Percentiles rank a stretch among this genome's conserved stretches.
Evolutionary conservation across 352 stramenopile species (phyloP).

Genomic region (Globisporangium irregulare): DNA sequence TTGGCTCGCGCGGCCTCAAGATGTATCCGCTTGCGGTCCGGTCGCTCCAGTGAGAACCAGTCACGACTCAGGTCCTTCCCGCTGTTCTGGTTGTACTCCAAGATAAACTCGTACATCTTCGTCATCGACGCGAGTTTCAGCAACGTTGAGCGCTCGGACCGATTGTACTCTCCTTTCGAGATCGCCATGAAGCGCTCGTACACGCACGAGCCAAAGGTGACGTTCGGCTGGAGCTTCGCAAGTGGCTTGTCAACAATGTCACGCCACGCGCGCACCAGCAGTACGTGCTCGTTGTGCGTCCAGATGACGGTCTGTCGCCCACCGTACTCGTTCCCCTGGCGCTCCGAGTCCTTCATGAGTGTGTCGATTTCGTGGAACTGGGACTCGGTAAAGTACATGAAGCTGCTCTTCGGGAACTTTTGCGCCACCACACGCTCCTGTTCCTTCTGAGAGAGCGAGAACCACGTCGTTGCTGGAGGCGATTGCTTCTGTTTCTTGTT

Average conservation of each 20-base stretch:
- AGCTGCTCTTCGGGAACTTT: slow-evolving; percentile 12
- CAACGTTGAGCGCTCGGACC: slow-evolving; percentile 5
- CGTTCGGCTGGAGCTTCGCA: background rate
- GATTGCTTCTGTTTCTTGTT: background rate
- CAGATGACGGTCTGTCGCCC: slow-evolving; percentile 6
- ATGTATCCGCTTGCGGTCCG: slow-evolving; percentile 3
- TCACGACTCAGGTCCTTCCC: background rate
- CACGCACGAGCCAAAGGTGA: slow-evolving; percentile 4
- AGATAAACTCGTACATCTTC: slow-evolving; percentile 15
- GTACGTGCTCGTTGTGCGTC: slow-evolving; percentile 7
- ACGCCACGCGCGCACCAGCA: slow-evolving; percentile 14
- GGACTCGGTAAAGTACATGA: slow-evolving; percentile 15
- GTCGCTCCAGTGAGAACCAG: slow-evolving; percentile 9
- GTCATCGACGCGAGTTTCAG: slow-evolving; percentile 7
- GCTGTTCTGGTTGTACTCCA: slow-evolving; percentile 6
- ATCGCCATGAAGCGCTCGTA: slow-evolving; percentile 15
- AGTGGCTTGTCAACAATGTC: slow-evolving; percentile 6
- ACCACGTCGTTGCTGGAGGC: background rate
- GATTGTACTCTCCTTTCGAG: background rate
- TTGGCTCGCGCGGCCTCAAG: background rate
- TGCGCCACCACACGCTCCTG: slow-evolving; percentile 13
- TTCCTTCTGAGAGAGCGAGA: slow-evolving; percentile 5
- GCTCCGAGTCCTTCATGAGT: slow-evolving; percentile 10
- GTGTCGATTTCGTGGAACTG: slow-evolving; percentile 7
- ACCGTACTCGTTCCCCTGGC: background rate